Evolutionary conservation across 208 protist species (phyloP).

Genomic region (Vickermania spadyakhi): DNA sequence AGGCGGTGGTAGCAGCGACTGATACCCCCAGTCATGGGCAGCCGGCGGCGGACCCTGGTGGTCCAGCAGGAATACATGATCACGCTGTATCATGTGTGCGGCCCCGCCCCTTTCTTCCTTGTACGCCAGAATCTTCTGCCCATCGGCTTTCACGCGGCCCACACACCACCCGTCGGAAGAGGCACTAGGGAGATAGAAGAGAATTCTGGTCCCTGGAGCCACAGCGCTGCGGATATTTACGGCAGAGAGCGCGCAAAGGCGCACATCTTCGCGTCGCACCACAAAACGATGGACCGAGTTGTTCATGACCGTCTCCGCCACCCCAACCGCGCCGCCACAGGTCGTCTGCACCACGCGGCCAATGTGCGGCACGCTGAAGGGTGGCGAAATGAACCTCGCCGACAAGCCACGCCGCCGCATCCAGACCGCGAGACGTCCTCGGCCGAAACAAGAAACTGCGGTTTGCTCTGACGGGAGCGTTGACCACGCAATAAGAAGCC

Average conservation of each 20-base stretch:
- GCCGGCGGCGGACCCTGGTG: conserved; percentile 55
- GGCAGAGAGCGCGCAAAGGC: conserved; percentile 61
- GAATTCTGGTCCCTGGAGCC: conserved; percentile 18
- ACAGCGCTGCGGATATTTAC: background rate
- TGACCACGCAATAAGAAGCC: conserved; percentile 18
- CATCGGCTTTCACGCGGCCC: background rate
- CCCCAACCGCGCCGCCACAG: background rate
- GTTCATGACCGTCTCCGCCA: conserved; percentile 3
- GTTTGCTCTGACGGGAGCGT: background rate
- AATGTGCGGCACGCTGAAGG: conserved; percentile 60
- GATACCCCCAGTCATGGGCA: conserved; percentile 26
- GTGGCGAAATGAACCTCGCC: conserved; percentile 55
- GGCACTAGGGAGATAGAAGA: conserved; percentile 14
- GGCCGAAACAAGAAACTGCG: conserved; percentile 6
- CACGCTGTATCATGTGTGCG: conserved; percentile 15
- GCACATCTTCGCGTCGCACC: conserved; percentile 56
- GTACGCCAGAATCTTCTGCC: background rate
- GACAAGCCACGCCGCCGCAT: conserved; percentile 58
- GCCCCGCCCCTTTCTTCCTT: background rate
- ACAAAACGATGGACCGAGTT: conserved; percentile 17
- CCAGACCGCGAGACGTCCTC: conserved; percentile 55
- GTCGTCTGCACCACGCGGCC: conserved; percentile 29
- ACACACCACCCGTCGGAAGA: background rate
- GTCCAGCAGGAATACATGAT: conserved; percentile 57
- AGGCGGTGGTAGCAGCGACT: conserved; percentile 43